Conservation (phyloP, 2,329 filamentous ascomycete genomes). For the Didymella keratinophila region DNA sequence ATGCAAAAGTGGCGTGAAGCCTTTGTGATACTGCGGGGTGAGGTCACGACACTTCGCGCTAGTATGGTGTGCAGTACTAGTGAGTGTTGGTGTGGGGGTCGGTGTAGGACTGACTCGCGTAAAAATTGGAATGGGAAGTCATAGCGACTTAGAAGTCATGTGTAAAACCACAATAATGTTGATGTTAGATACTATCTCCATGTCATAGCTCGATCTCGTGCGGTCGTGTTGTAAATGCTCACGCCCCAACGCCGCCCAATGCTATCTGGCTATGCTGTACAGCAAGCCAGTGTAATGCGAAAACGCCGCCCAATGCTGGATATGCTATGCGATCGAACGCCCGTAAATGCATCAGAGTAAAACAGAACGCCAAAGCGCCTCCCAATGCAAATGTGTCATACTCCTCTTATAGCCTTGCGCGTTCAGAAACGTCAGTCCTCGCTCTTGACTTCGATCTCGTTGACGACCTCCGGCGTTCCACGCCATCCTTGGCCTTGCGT, state of each 20-base stretch:
- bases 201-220: conserved; percentile 4
- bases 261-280: conserved; percentile 21
- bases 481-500: conserved; percentile 47
- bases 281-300: conserved; percentile 17
- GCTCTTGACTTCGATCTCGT: conserved; percentile 40
- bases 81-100: conserved; percentile 20
- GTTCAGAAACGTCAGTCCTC: conserved; percentile 38
- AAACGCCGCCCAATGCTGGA: conserved; percentile 33
- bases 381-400: conserved; percentile 38
- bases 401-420: conserved; percentile 38
- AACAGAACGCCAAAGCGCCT: conserved; percentile 33
- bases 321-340: conserved; percentile 27
- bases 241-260: conserved; percentile 39
- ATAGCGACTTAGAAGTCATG: too few relatives aligned
- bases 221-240: conserved; percentile 32
- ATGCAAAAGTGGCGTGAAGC: conserved; percentile 16
- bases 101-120: conserved; percentile 14
- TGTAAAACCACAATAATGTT: too few relatives aligned
- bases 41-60: conserved; percentile 34
- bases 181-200: neutral
- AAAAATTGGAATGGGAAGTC: neutral
- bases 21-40: conserved; percentile 32
- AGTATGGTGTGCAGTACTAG: conserved; percentile 27
- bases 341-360: conserved; percentile 32
- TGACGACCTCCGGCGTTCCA: conserved; percentile 46